Percentiles rank a stretch among this genome's conserved stretches.
These are phyloP conservation scores for Torulaspora indica DNA, from an alignment of 805 yeast species.

Conservation along the genomic window DNA sequence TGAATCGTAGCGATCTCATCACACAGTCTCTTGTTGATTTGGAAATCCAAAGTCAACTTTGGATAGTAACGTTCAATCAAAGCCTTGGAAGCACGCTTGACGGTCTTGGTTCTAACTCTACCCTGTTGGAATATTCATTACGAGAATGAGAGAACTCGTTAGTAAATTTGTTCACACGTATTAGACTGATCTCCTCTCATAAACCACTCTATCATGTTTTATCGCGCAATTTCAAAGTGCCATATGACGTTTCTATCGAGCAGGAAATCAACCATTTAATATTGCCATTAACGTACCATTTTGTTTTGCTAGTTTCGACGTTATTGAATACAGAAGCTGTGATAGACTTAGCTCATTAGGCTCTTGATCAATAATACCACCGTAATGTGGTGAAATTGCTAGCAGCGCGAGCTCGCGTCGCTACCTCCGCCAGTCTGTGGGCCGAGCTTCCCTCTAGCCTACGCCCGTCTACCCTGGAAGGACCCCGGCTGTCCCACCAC, in stretches of 20 bases:
- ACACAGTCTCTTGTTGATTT: slow-evolving; percentile 99
- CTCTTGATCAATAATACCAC: neutral
- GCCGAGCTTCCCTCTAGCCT: neutral
- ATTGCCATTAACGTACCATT: slow-evolving; percentile 25
- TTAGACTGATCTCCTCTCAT: neutral
- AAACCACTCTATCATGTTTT: no score
- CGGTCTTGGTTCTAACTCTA: slow-evolving; percentile 99
- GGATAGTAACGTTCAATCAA: slow-evolving; percentile 99
- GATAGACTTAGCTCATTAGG: no score
- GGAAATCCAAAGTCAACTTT: slow-evolving; percentile 98
- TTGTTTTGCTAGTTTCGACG: slow-evolving; percentile 30
- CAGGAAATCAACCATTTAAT: slow-evolving; percentile 1
- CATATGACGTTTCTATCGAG: neutral
- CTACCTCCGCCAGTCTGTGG: neutral
- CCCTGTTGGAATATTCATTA: slow-evolving; percentile 52
- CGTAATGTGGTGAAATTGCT: neutral
- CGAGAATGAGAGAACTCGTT: slow-evolving; percentile 13
- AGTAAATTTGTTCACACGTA: slow-evolving; percentile 13
- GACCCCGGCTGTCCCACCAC: no score
- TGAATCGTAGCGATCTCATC: slow-evolving; percentile 98
- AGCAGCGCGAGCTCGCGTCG: neutral
- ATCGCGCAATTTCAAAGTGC: neutral
- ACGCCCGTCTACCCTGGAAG: neutral
- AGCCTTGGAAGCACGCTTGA: slow-evolving; percentile 99
- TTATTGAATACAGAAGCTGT: slow-evolving; percentile 6